These are phyloP conservation scores for Mycena galopus DNA, from an alignment of 768 basidiomycete species.

Conservation along the genomic window DNA sequence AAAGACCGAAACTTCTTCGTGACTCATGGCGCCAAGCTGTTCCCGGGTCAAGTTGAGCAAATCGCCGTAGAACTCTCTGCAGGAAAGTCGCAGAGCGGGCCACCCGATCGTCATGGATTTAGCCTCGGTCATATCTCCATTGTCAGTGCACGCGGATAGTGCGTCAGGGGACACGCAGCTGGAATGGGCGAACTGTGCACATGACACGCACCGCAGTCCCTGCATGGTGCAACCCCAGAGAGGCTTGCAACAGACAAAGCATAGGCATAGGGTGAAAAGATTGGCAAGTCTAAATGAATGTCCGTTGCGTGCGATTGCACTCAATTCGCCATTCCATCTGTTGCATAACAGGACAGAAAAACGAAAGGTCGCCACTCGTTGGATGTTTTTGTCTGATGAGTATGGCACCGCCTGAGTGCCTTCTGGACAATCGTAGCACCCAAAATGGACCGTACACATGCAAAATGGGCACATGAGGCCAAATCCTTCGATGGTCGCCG, in stretches of 20 bases:
- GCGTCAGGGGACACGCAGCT: slow-evolving; percentile 57
- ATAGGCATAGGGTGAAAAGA: slow-evolving; percentile 81
- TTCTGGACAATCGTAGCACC: slow-evolving; percentile 81
- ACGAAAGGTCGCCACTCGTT: slow-evolving; percentile 72
- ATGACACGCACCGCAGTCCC: slow-evolving; percentile 72
- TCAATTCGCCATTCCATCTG: slow-evolving; percentile 41
- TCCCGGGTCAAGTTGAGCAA: slow-evolving; percentile 57
- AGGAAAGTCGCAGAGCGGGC: slow-evolving; percentile 67
- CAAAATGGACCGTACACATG: slow-evolving; percentile 77
- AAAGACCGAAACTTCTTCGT: slow-evolving; percentile 79
- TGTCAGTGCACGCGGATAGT: slow-evolving; percentile 54
- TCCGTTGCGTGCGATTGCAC: slow-evolving; percentile 43
- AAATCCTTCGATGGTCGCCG: slow-evolving; percentile 69
- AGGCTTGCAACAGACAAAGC: slow-evolving; percentile 74
- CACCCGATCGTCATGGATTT: slow-evolving; percentile 65
- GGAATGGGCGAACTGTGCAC: slow-evolving; percentile 71
- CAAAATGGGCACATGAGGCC: slow-evolving; percentile 81
- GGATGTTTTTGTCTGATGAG: slow-evolving; percentile 58
- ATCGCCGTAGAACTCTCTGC: slow-evolving; percentile 64
- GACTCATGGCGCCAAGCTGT: slow-evolving; percentile 61
- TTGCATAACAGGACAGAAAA: slow-evolving; percentile 64
- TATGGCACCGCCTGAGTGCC: slow-evolving; percentile 74
- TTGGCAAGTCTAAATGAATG: slow-evolving; percentile 73
- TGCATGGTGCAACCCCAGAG: slow-evolving; percentile 81
- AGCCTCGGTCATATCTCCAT: slow-evolving; percentile 53